Evolutionary conservation across 257 asterid species (phyloP).

Genomic region (Paulownia fortunei): DNA sequence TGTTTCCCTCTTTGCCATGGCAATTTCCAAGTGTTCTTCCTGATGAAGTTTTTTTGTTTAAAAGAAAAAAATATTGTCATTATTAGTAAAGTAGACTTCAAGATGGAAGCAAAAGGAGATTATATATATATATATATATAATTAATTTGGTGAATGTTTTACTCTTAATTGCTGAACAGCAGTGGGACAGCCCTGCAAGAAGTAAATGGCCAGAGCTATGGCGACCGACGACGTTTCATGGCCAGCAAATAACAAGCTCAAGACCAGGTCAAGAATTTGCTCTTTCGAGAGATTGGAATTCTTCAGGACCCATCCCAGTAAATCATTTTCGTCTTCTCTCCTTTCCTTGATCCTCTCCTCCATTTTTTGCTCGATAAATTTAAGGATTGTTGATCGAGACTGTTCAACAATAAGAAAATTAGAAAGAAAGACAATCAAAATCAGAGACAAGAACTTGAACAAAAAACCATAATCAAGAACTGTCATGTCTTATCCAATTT

Average conservation of each 20-base stretch:
- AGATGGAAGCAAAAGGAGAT: neutral
- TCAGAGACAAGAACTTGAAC: neutral
- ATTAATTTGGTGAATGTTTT: neutral
- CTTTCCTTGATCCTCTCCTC: constrained; percentile 61
- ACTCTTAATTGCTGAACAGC: constrained; percentile 56
- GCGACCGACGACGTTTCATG: constrained; percentile 94
- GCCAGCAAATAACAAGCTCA: constrained; percentile 88
- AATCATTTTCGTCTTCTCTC: constrained; percentile 59
- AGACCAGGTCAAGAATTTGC: constrained; percentile 79
- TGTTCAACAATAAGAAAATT: constrained; percentile 8
- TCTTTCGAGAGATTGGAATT: constrained; percentile 80
- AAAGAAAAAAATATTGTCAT: neutral
- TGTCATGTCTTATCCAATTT: neutral
- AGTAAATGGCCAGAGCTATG: constrained; percentile 77
- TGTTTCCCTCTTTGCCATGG: constrained; percentile 45
- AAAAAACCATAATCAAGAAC: neutral
- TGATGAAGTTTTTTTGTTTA: constrained; percentile 19
- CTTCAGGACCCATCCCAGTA: constrained; percentile 86
- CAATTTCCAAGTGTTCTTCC: constrained; percentile 74
- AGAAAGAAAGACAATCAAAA: neutral
- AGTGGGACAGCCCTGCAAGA: constrained; percentile 68
- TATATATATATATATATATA: neutral
- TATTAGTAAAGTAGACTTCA: neutral
- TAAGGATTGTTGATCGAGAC: constrained; percentile 86
- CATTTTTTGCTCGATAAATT: constrained; percentile 73